Conservation (phyloP, 2,329 filamentous ascomycete species). For the Macrophomina pseudophaseolina region DNA sequence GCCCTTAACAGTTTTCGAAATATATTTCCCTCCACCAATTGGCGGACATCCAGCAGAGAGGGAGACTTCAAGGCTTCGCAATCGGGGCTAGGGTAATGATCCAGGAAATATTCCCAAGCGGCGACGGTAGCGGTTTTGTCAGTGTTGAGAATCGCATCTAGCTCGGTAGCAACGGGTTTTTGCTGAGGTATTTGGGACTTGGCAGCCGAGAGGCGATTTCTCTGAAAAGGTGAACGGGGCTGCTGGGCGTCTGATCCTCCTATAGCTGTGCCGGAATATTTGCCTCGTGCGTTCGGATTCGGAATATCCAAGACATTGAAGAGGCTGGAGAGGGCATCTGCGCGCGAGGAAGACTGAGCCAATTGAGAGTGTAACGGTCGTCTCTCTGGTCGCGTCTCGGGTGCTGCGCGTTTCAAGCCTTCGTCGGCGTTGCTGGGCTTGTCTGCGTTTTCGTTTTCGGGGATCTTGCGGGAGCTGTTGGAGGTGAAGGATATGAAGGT, state of each 20-base stretch:
- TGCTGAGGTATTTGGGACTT: background rate
- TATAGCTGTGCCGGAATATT: background rate
- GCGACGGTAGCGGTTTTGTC: conserved; percentile 2
- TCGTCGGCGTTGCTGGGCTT: background rate
- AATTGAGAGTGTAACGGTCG: background rate
- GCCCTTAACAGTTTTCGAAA: conserved; percentile 34
- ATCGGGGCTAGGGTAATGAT: conserved; percentile 37
- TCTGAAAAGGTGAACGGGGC: background rate
- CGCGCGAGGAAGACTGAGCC: background rate
- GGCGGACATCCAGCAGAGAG: conserved; percentile 30
- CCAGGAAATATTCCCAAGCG: conserved; percentile 39
- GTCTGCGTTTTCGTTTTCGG: background rate
- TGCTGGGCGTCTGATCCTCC: background rate
- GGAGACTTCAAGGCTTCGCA: conserved; percentile 38
- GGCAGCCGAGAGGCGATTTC: no score
- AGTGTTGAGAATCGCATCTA: background rate
- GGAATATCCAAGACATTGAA: conserved; percentile 9
- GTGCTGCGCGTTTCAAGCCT: background rate
- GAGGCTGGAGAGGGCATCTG: conserved; percentile 1
- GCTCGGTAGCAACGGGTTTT: background rate
- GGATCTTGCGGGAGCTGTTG: background rate
- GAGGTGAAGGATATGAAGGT: conserved; percentile 20
- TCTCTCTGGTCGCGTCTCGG: background rate
- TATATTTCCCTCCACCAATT: conserved; percentile 32
- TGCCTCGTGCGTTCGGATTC: background rate